Base-by-base conservation (phyloP, 1,284 basidiomycete genomes). In the Cryptococcus amylolentus region DNA sequence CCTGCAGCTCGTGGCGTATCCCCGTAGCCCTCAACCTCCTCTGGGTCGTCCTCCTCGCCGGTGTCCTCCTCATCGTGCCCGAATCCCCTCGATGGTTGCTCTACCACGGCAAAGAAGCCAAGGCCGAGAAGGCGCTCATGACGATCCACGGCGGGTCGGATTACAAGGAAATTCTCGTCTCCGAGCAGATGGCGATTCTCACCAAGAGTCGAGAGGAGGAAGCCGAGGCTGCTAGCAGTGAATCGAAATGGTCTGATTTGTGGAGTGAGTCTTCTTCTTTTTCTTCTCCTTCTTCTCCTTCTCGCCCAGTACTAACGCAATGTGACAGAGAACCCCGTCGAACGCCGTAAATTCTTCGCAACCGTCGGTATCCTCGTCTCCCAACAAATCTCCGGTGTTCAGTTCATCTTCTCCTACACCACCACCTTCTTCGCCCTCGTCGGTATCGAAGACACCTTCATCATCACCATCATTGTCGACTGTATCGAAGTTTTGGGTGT, bases 1-100 rank as follows among this genome's bases (percentile, higher is more conserved):
- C 26, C 26, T 12, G 5, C 42, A 61, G 58, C 3, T 61, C 73
- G 7, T 78, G 68, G 65, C 69, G 78, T 49, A 76, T 79, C 57
- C 78, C 78, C 10, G 77, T 79, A 55, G 75, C 68, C 26, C 68
- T 80, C 65, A 80, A 80, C 69, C 64, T 80, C 16, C 66, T 75
- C 55, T 77, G 79, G 56, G 75, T 73, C 28, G 62, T 76, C 46
- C 49, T 75, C 39, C 68, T 79, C 55, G 60, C 63, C 44, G 49
- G 56, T 10, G 69, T 70, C 10, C 64, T 77, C 23, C 69, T 76
- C 55, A 71, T 78, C 55, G 68, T 78, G 16, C 76, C 77, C 28
- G 78, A 69, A 49, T 70, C 66, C 23, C 70, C 78, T 23, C 72
- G 78, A 53, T 79, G 79, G 79, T 69, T 80, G 27, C 62, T 78